Conservation (phyloP, 176 grass and related monocot genomes). For the Leersia perrieri region DNA sequence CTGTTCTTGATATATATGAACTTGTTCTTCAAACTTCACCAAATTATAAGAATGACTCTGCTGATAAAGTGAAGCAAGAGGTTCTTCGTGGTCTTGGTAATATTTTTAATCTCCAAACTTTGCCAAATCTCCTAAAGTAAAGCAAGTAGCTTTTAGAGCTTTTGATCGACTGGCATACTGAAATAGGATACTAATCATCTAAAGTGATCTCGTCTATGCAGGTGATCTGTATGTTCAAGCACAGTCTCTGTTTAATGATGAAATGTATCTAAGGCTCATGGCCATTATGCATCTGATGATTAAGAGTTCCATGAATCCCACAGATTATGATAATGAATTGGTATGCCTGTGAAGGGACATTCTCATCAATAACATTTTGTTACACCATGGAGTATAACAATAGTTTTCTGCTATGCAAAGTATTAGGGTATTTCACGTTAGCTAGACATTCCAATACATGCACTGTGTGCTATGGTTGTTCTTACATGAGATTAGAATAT, state of each 20-base stretch:
- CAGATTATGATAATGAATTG: constrained; percentile 79
- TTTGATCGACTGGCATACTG: constrained; percentile 13
- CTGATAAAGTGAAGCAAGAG: constrained; percentile 97
- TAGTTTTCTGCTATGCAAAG: constrained; percentile 10
- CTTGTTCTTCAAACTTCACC: constrained; percentile 91
- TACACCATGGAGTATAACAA: neutral
- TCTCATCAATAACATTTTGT: constrained; percentile 25
- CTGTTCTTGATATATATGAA: constrained; percentile 94
- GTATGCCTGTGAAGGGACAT: constrained; percentile 42
- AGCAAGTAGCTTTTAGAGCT: constrained; percentile 54
- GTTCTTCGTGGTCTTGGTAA: constrained; percentile 95
- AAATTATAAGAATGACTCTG: constrained; percentile 77
- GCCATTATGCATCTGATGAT: constrained; percentile 77
- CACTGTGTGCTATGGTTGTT: neutral
- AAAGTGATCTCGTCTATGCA: constrained; percentile 32
- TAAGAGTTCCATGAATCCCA: constrained; percentile 64
- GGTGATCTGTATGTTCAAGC: constrained; percentile 94
- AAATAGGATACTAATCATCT: constrained; percentile 36
- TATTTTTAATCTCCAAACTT: too few relatives aligned
- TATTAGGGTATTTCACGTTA: constrained; percentile 17
- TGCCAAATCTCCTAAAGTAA: too few relatives aligned
- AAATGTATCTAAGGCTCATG: constrained; percentile 93
- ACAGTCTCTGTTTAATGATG: constrained; percentile 68
- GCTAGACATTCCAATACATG: neutral
- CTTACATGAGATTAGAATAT: neutral